Evolutionary conservation across 192 early-diverging fungal genomes (phyloP).

Genomic region (Jimgerdemannia flammicorona): DNA sequence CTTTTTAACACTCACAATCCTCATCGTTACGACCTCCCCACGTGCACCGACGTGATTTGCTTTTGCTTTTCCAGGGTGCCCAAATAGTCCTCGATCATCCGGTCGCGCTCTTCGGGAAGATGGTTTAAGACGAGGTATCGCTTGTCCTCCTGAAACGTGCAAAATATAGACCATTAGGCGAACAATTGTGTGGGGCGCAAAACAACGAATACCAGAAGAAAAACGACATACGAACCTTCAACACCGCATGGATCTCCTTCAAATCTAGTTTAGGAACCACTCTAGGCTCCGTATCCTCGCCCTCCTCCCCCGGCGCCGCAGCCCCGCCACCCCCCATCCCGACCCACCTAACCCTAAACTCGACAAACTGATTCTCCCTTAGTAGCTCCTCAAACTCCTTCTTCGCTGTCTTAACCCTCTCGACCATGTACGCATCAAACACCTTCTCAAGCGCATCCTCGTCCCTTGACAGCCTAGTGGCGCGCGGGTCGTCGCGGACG

Average conservation of each 20-base stretch:
- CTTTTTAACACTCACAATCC: no score
- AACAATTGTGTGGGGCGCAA: background rate
- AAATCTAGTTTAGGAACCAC: conserved; percentile 30
- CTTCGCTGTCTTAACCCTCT: conserved; percentile 28
- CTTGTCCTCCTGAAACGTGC: conserved; percentile 40
- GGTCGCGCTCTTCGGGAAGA: conserved; percentile 40
- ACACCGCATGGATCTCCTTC: conserved; percentile 40
- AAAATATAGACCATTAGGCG: background rate
- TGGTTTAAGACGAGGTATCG: conserved; percentile 36
- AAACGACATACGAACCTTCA: conserved; percentile 34
- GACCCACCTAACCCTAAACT: conserved; percentile 46
- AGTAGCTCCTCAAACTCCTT: conserved; percentile 35
- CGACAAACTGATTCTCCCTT: conserved; percentile 49
- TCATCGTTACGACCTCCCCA: background rate
- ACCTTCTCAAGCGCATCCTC: conserved; percentile 19
- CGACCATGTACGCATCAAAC: conserved; percentile 32
- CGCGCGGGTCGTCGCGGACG: conserved; percentile 35
- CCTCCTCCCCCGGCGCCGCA: background rate
- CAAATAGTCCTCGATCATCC: conserved; percentile 35
- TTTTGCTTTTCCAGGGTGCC: conserved; percentile 17
- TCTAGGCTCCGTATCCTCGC: conserved; percentile 15
- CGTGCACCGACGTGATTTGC: background rate
- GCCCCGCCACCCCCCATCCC: conserved; percentile 43
- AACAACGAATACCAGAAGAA: background rate
- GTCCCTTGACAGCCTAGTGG: conserved; percentile 24